Percentiles rank a stretch among this genome's conserved stretches.
Conservation (phyloP, 164 flowering plant genomes). For the Tetrastigma voinierianum region DNA sequence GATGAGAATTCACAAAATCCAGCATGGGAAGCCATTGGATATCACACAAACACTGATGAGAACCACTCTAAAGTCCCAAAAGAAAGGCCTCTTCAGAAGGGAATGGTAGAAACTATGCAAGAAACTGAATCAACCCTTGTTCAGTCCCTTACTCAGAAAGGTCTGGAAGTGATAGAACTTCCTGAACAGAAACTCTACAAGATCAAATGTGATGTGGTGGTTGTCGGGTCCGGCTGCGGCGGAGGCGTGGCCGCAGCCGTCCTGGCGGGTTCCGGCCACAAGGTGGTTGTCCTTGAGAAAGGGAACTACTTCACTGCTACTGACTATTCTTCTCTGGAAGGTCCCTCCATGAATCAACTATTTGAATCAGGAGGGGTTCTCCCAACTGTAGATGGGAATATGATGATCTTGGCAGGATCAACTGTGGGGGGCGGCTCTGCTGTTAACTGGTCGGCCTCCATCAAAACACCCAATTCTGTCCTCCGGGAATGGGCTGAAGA, state of each 20-base stretch:
- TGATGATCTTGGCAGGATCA: constrained; percentile 57
- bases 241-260: constrained; percentile 78
- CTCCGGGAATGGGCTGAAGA: constrained; percentile 52
- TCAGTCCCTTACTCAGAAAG: constrained; percentile 40
- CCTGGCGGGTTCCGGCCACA: constrained; percentile 54
- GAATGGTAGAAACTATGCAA: constrained; percentile 44
- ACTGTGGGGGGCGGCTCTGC: constrained; percentile 80
- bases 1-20: constrained; percentile 48
- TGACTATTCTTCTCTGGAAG: constrained; percentile 65
- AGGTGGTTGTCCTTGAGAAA: constrained; percentile 67
- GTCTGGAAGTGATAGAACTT: constrained; percentile 37
- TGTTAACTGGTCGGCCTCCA: constrained; percentile 76
- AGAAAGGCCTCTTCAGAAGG: constrained; percentile 49
- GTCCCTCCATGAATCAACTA: constrained; percentile 48
- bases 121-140: constrained; percentile 38
- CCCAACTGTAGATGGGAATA: constrained; percentile 29
- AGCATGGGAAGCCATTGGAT: constrained; percentile 54
- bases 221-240: constrained; percentile 71
- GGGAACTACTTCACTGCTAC: constrained; percentile 50
- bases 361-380: constrained; percentile 58
- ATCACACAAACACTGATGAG: constrained; percentile 24
- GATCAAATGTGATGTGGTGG: constrained; percentile 58
- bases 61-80: constrained; percentile 4
- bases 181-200: constrained; percentile 22
- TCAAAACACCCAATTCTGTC: constrained; percentile 52